Base-by-base conservation (phyloP, 306 rosid genomes). In the Begonia masoniana region DNA sequence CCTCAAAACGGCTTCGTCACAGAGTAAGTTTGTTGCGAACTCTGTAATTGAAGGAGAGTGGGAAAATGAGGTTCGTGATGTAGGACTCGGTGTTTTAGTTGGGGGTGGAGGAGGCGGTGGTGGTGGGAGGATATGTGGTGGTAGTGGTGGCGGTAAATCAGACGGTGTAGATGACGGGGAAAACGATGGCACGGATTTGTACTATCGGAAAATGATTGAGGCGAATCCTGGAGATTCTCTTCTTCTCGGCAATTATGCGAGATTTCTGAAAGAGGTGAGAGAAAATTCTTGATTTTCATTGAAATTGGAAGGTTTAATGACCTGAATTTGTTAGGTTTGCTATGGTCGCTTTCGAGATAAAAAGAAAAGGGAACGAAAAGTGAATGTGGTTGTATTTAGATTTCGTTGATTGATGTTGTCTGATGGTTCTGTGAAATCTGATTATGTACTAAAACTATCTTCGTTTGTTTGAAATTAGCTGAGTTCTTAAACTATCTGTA, bases 221-320 rank as follows among this genome's bases (percentile, higher is more conserved):
- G 79, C 94, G n/a, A 62, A 85, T 72, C 95, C 97, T 2, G 67
- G 62, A 58, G 71, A 78, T 66, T 64, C 81, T n/a, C 94, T 88
- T 60, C 54, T 88, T 56, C 95, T 88, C 6, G 82, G 83, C 57
- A 88, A 82, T 71, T 88, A 85, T 60, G 97, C 89, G 3, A 89
- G 71, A 76, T 89, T 85, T 69, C 73, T 82, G 70, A 82, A 78
- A 69, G 87, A 89, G 91, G 95, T 85, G 59, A 63, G 12, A 43
- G 49, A 11, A 45, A 45, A 6, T 12, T n/a, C 13, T n/a, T n/a
- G 49, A 2, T n/a, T 4, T 45, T 45, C 15, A n/a, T n/a, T 45
- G 49, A 45, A 11, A 10, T 11, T 45, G 14, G 7, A 11, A n/a
- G 15, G 2, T 45, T 11, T 11, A 4, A 2, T 10, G 49, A 45